phyloP scores from a whole-genome alignment of 352 stramenopile species.

The Globisporangium paddicum region DNA sequence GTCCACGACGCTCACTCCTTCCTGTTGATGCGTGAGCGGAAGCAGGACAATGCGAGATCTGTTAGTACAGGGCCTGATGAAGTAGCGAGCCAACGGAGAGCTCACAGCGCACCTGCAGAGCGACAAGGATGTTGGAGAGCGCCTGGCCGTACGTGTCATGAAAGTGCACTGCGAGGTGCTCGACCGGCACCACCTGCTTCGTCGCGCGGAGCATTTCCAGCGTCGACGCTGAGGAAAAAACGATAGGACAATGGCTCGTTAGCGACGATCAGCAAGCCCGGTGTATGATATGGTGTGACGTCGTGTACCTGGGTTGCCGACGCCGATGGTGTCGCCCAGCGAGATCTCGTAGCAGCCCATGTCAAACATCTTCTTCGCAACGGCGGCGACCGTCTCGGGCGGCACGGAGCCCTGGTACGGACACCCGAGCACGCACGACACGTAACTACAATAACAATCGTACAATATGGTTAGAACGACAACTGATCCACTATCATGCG shows the following conservation, averaged over 20 bases:
- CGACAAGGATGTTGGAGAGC: conserved; percentile 93
- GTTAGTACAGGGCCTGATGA: background rate
- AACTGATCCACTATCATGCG: background rate
- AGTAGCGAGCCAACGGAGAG: background rate
- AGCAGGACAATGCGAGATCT: background rate
- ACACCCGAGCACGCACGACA: conserved; percentile 96
- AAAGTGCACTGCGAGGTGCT: conserved; percentile 94
- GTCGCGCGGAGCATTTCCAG: conserved; percentile 74
- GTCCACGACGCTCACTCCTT: conserved; percentile 92
- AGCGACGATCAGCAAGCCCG: no score
- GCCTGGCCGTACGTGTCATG: conserved; percentile 97
- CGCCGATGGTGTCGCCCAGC: conserved; percentile 92
- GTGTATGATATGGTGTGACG: background rate
- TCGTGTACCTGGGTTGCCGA: conserved; percentile 77
- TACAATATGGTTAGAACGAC: background rate
- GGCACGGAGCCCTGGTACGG: conserved; percentile 92
- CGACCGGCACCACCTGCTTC: conserved; percentile 74
- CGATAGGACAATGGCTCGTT: background rate
- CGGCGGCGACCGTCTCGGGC: conserved; percentile 75
- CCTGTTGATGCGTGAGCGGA: conserved; percentile 33
- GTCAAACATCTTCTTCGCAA: conserved; percentile 84
- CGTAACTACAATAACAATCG: conserved; percentile 60
- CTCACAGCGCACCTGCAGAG: conserved; percentile 53
- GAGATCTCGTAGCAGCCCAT: conserved; percentile 96
- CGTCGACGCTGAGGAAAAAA: conserved; percentile 51